phyloP scores from a whole-genome alignment of 768 basidiomycete species.

The Grammothele lineata region DNA sequence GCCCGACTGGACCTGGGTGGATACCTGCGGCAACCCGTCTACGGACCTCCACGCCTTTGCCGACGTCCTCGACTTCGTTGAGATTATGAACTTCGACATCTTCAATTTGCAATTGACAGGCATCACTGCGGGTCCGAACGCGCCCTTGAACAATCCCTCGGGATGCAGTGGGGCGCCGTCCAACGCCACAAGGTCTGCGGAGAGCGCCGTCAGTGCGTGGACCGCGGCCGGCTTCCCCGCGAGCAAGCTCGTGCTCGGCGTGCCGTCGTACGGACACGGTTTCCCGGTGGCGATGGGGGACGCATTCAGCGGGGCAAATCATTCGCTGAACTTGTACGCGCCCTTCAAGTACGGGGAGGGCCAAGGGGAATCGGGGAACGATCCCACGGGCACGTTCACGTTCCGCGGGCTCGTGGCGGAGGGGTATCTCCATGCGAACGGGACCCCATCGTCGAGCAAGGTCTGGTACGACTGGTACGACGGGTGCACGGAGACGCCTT shows the following conservation, averaged over 20 bases:
- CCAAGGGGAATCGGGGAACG: constrained; percentile 25
- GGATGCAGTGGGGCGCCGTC: no score
- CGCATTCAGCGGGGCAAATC: constrained; percentile 32
- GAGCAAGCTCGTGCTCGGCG: constrained; percentile 71
- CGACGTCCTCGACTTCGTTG: constrained; percentile 58
- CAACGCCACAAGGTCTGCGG: constrained; percentile 55
- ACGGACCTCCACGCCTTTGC: constrained; percentile 53
- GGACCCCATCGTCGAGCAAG: constrained; percentile 37
- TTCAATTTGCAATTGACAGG: constrained; percentile 29
- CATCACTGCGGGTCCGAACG: no score
- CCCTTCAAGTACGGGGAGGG: constrained; percentile 42
- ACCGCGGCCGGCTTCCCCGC: constrained; percentile 70
- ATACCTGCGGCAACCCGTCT: constrained; percentile 49
- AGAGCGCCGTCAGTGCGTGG: constrained; percentile 73
- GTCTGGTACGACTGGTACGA: constrained; percentile 37
- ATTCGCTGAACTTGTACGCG: constrained; percentile 36
- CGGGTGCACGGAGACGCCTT: constrained; percentile 31
- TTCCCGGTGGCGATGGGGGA: constrained; percentile 35
- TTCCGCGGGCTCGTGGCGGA: constrained; percentile 55
- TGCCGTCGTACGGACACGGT: constrained; percentile 79
- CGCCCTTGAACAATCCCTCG: no score
- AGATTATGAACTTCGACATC: constrained; percentile 67
- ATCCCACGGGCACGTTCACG: constrained; percentile 46
- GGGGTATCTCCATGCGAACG: constrained; percentile 47
- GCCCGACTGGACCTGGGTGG: constrained; percentile 39